Evolutionary conservation across 768 basidiomycete species (phyloP), one percentile per base, ranked within the genome.

Genomic region (Kwoniella newhampshirensis): DNA sequence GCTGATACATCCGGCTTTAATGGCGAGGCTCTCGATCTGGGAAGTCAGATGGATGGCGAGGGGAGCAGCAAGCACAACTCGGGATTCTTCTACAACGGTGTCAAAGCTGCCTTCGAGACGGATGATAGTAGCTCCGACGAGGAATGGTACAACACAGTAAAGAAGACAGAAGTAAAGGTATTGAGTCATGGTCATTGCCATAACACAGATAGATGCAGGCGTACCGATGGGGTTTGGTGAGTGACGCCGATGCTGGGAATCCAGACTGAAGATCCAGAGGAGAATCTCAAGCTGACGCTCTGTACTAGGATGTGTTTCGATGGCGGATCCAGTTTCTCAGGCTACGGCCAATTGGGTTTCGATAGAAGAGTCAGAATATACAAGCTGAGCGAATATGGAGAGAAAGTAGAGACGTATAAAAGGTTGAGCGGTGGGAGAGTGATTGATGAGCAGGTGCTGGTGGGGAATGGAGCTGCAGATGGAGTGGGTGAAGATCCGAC

Each of bases 121-220:
- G 85, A 85, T 37, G 85, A 86, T 3, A 42, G 25, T 26, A 23
- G 40, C 20, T 58, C 53, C 21, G 50, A 44, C 9, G 44, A 49
- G 20, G 62, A 45, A 42, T 40, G 27, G 45, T n/a, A 21, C 8
- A 23, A 15, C 54, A 78, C 79, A 11, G n/a, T 79, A 9, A 77
- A 73, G 47, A 76, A 80, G 27, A 81, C 79, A 0, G 92, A 93
- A 68, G 87, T 93, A 41, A 94, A 94, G 76, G 88, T 88, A 1
- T 81, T 94, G 15, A 87, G 84, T 20, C 91, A 97, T 75, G 94
- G 93, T 0, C 94, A 98, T 71, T 87, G 84, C 70, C 94, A 98
- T 76, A 74, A 90, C 15, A 91, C 89, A 15, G 91, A 96, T 70
- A 87, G 91, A 63, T 96, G 93, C 66, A 82, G 86, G 65, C 83